Percentiles rank a stretch among this genome's conserved stretches.
Conservation (phyloP, 1,284 basidiomycete genomes). For the Takashimella tepidaria region DNA sequence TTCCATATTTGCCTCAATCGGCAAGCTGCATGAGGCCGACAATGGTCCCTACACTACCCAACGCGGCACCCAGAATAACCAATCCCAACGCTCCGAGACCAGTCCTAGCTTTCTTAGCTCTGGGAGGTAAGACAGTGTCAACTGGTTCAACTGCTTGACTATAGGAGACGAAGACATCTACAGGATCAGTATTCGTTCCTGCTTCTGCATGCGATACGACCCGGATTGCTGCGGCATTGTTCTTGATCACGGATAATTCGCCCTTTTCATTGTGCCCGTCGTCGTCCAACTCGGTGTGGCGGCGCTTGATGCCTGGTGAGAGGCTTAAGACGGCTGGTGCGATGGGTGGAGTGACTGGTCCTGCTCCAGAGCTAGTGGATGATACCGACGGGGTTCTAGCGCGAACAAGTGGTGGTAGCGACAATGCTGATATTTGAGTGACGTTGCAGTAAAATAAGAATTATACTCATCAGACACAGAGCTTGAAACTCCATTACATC, state of each 20-base stretch:
- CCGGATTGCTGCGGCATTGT: background rate
- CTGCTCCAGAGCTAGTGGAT: background rate
- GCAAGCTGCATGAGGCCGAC: constrained; percentile 32
- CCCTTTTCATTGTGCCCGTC: background rate
- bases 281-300: background rate
- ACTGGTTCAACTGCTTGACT: background rate
- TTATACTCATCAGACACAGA: too few relatives aligned
- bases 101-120: background rate
- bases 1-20: too few relatives aligned
- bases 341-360: background rate
- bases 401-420: too few relatives aligned
- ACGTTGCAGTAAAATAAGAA: too few relatives aligned
- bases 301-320: background rate
- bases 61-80: constrained; percentile 24
- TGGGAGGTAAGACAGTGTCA: constrained; percentile 2
- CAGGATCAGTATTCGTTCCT: background rate
- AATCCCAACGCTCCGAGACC: constrained; percentile 12
- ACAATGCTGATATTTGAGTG: too few relatives aligned
- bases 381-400: background rate
- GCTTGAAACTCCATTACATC: too few relatives aligned
- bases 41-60: constrained; percentile 34
- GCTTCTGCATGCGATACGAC: background rate
- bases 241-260: background rate
- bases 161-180: background rate
- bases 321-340: too few relatives aligned